Base-by-base conservation (phyloP, 1,139 yeast species). In the Saccharomyces pastorianus region DNA sequence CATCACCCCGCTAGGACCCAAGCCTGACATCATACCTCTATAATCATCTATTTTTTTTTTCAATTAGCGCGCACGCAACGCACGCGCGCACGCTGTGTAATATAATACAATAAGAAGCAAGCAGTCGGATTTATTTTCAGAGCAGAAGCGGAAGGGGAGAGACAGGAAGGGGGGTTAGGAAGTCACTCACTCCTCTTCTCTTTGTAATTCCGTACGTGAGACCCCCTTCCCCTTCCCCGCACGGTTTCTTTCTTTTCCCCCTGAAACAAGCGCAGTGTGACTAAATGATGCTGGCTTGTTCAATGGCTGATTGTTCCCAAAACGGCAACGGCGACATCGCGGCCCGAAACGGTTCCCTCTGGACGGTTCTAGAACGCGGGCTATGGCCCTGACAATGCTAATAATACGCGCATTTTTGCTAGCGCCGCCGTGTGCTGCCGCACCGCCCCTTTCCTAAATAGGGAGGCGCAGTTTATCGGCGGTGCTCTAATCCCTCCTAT, bases 21-120 rank as follows among this genome's bases (percentile, higher is more conserved):
- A 17, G 2, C 20, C 20, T 17, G 73, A 88, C 65, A 86, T 89
- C 58, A 67, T 76, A 59, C 78, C 81, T 14, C 62, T 75, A 29
- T 34, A 50, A 17, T 6, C 29, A 27, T 28, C 6, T 29, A 11
- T 0, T 29, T 29, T 29, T 29, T 29, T 29, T 29, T 29, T 29
- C 32, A 2, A 29, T 29, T 29, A 29, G 32, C 32, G 3, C 32
- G 32, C 32, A 29, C 32, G 32, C 32, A 9, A n/a, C n/a, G n/a
- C n/a, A n/a, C n/a, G 32, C 32, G 3, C 32, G 32, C 32, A 29
- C 32, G 32, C 32, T 29, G 20, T 17, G 32, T 11, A 29, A 29
- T 29, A 29, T 29, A 29, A 29, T 5, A 29, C 32, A 29, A 29
- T 29, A 5, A 29, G 32, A 29, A 29, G 5, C 32, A 29, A 29